phyloP scores from a whole-genome alignment of 23 red algal genomes.

The Chondrus crispus region DNA sequence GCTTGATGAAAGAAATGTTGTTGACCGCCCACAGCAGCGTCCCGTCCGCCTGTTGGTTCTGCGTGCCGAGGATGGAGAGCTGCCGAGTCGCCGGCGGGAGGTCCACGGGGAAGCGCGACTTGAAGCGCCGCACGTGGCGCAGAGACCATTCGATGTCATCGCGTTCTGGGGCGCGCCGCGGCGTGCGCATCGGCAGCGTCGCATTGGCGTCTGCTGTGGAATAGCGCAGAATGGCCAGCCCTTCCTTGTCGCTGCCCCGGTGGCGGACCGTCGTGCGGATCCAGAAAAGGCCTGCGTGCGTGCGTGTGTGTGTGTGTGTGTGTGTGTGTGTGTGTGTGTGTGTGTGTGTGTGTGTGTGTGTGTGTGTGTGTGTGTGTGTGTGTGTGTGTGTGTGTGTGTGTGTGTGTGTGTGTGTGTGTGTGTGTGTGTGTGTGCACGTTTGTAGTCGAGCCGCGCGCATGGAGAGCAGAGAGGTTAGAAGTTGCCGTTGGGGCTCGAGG shows the following conservation, averaged over 20 bases:
- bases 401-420: too few species aligned
- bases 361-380: too few species aligned
- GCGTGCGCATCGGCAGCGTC: not conserved
- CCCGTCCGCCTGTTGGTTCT: constrained; percentile 16
- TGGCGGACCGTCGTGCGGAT: constrained; percentile 44
- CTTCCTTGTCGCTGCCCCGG: not conserved
- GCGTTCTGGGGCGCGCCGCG: not conserved
- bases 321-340: too few species aligned
- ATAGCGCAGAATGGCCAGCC: constrained; percentile 42
- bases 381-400: too few species aligned
- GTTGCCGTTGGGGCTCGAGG: too few species aligned
- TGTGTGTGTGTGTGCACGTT: too few species aligned
- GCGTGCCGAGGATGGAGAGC: constrained; percentile 35
- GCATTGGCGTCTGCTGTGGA: not conserved
- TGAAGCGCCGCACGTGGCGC: constrained; percentile 11
- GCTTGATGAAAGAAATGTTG: constrained; percentile 6
- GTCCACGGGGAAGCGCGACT: not conserved
- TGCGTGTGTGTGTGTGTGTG: not conserved
- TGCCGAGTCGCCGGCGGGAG: not conserved
- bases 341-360: too few species aligned
- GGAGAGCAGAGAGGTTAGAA: too few species aligned
- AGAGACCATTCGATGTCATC: constrained; percentile 33
- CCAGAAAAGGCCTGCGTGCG: constrained; percentile 39
- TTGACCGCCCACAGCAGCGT: constrained; percentile 28
- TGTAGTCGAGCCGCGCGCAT: too few species aligned